A percentile compares a stretch with the other conserved stretches of the same genome.
Evolutionary conservation across 768 basidiomycete genomes (phyloP).

Genomic region (Symmetrospora coprosmae): DNA sequence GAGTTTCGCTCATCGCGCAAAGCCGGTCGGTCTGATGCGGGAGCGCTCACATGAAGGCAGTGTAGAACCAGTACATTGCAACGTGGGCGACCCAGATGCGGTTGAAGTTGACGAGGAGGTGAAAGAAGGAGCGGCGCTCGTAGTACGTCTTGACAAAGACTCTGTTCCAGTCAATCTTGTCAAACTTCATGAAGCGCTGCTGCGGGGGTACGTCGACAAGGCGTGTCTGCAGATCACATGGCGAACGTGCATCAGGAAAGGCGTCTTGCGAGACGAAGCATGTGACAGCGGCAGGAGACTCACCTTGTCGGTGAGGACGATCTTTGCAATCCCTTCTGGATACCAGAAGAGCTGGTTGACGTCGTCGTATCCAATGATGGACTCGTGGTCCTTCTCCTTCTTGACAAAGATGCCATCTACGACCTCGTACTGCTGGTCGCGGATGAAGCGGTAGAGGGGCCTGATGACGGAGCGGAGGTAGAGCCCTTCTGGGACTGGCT

Average conservation of each 20-base stretch:
- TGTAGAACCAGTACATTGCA: slow-evolving; percentile 90
- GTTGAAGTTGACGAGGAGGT: slow-evolving; percentile 97
- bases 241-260: slow-evolving; percentile 1
- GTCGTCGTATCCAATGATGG: slow-evolving; percentile 96
- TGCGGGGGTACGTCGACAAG: slow-evolving; percentile 80
- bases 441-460: slow-evolving; percentile 86
- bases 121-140: slow-evolving; percentile 90
- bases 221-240: slow-evolving; percentile 48
- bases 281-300: slow-evolving; percentile 11
- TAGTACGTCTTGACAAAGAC: slow-evolving; percentile 99
- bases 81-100: slow-evolving; percentile 98
- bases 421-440: slow-evolving; percentile 95
- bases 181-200: slow-evolving; percentile 91
- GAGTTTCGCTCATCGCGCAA: too few relatives aligned
- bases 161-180: slow-evolving; percentile 87
- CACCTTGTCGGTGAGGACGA: slow-evolving; percentile 77
- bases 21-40: too few relatives aligned
- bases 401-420: slow-evolving; percentile 87
- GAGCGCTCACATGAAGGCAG: slow-evolving; percentile 35
- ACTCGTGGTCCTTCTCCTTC: slow-evolving; percentile 79
- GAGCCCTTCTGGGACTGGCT: slow-evolving; percentile 87
- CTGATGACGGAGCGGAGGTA: slow-evolving; percentile 81
- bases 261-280: neutral
- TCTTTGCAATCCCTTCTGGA: slow-evolving; percentile 89
- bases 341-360: slow-evolving; percentile 99